Evolutionary conservation across 306 rosid species (phyloP).

Genomic region (Lupinus albus): DNA sequence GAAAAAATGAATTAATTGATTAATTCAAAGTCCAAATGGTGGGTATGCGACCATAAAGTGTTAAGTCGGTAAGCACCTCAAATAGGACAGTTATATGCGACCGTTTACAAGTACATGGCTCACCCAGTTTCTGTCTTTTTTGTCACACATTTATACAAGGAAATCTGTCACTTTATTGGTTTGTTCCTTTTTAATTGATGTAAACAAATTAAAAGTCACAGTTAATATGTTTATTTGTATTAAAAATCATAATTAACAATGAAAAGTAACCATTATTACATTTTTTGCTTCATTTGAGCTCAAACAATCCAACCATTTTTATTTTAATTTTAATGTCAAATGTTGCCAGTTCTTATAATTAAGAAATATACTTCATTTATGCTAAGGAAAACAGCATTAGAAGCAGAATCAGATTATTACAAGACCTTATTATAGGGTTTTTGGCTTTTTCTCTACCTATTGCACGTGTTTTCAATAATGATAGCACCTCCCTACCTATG

Average conservation of each 20-base stretch:
- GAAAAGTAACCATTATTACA: background rate
- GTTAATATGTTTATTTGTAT: too few relatives aligned
- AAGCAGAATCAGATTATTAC: background rate
- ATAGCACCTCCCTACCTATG: background rate
- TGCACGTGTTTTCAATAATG: background rate
- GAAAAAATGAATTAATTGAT: background rate
- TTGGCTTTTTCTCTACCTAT: background rate
- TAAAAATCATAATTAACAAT: too few relatives aligned
- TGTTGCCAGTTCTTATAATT: background rate
- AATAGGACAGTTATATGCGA: background rate
- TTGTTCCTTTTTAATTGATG: too few relatives aligned
- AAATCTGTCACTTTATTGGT: too few relatives aligned
- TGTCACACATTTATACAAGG: too few relatives aligned
- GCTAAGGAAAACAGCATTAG: background rate
- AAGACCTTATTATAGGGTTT: background rate
- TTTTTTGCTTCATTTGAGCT: background rate
- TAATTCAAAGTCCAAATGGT: conserved; percentile 14
- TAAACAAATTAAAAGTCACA: too few relatives aligned
- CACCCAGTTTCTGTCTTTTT: conserved; percentile 9
- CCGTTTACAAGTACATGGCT: conserved; percentile 17
- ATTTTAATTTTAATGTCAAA: background rate
- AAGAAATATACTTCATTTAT: background rate
- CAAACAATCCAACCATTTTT: background rate
- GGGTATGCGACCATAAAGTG: background rate
- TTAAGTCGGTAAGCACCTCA: background rate